Evolutionary conservation across 352 stramenopile genomes (phyloP), one percentile per base, ranked within the genome.

Genomic region (Phytophthora ramorum): DNA sequence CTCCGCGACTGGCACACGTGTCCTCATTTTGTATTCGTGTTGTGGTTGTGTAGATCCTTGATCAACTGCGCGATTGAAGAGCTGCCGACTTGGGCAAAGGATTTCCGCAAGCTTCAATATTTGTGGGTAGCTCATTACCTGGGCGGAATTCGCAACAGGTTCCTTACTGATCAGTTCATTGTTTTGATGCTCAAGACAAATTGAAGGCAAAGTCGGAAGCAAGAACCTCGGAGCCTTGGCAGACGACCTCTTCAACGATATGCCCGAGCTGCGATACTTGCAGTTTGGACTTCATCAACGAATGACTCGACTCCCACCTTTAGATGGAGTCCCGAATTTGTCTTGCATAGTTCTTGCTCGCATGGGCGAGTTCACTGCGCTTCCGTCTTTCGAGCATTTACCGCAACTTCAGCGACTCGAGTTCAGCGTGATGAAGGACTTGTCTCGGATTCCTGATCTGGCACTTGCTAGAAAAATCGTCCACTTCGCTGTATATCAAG

Each of bases 91-190:
- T 84, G 76, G 76, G 14, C 52, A 0, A 70, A 63, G 7, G 63
- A 67, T 5, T 75, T 86, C 17, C 62, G 46, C 12, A 77, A 75
- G 9, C 60, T 83, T 0, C 52, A 81, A 30, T 81, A 78, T 17
- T 26, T 86, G 77, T 86, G 70, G 28, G 71, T 49, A n/a, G 7
- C 34, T 40, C 34, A 14, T n/a, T 40, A 7, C 17, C 35, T 41
- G 35, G 4, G 34, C 28, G 6, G 28, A 34, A 0, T 32, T 14
- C 32, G 3, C 4, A 17, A n/a, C 34, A 7, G 14, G 34, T 14
- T 40, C 34, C 34, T 6, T 40, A 40, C 14, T 16, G 14, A n/a
- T 40, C 8, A 47, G 19, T 47, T 14, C 17, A 47, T 34, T 53
- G 5, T 12, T 12, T 34, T 34, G 8, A 4, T n/a, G 16, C 32